Base-by-base conservation (phyloP, 1,139 yeast genomes). In the Zygoascus meyerae region DNA sequence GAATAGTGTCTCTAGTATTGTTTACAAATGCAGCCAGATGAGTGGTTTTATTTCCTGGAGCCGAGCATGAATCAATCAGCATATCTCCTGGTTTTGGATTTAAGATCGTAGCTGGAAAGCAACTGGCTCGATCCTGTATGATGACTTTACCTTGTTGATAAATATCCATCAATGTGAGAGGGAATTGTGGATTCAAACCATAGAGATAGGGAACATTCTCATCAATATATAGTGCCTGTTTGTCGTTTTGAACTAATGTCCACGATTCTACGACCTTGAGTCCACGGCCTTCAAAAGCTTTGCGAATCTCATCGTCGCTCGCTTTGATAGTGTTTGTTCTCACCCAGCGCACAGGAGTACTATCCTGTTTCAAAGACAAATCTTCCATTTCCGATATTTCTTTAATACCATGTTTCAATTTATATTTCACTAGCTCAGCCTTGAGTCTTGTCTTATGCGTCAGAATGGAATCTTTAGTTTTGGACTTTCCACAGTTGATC, bases 31-130 rank as follows among this genome's bases (percentile, higher is more conserved):
- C 77, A 0, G 97, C 96, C 28, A 83, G 70, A 66, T 90, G 97
- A 0, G 97, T 86, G 0, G 99, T 92, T 64, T 92, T 94, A 66
- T 92, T 92, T 5, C 99, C 99, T 1, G 99, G 99, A 0, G 99
- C 98, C 2, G 98, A 89, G 67, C 97, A 90, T 0, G 97, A 86
- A 67, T 92, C 99, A 38, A 92, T 85, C 6, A 89, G 57, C 12
- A 45, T 44, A 48, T 74, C 78, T 3, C 75, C 74, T 11, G 76
- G 71, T 0, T 61, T 52, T 0, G 89, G 83, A 52, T 77, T 72
- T 45, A 92, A 67, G 21, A 94, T 89, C 50, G 80, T 81, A 0
- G 95, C 96, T 0, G 99, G 99, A 61, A 92, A 87, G 64, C 98
- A 92, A 2, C 97, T 89, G 0, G 97, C 97, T 43, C 98, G 72